Base-by-base conservation (phyloP, 192 early-diverging fungal genomes). In the Lobosporangium transversale region DNA sequence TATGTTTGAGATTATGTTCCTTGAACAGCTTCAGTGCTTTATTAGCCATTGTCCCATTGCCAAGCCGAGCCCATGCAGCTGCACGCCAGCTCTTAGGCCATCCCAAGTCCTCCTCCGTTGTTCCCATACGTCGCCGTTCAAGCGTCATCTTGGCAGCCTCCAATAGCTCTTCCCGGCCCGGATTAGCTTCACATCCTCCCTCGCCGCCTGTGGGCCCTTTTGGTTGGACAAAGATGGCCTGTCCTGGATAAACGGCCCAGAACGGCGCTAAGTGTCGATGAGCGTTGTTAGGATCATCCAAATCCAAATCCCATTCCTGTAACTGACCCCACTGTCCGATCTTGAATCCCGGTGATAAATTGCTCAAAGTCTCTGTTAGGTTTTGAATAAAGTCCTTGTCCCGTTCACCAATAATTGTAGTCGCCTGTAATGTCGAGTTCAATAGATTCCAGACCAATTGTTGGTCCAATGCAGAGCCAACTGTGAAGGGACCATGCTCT, bases 301-400 rank as follows among this genome's bases (percentile, higher is more conserved):
- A n/a, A 60, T 80, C 79, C 50, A 68, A 12, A 30, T 51, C 53
- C 79, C 79, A 80, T 26, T 80, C 79, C 37, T 80, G 65, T 14
- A 80, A 21, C 32, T 74, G 79, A 4, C 70, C 70, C 62, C 70
- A 65, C 3, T 8, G 50, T 1, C 70, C 79, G 30, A 80, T 49
- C 29, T 56, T 50, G 14, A 80, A 36, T 2, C 79, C 79, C 1
- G 68, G 44, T 14, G 61, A 66, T 18, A 68, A 10, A 14, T 54
- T 36, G 1, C 37, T 57, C 18, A 68, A 23, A 1, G 66, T 53
- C 0, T 5, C 23, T 1, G 65, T 68, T 27, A 80, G 23, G 30
- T 80, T 70, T 12, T 71, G 56, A 37, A 68, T 31, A 60, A 80
- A 74, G 1, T 43, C 37, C 29, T 62, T 63, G 52, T 74, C 70